Evolutionary conservation across 495 filamentous ascomycete species (phyloP).

Genomic region (Lineolata rhizophorae): DNA sequence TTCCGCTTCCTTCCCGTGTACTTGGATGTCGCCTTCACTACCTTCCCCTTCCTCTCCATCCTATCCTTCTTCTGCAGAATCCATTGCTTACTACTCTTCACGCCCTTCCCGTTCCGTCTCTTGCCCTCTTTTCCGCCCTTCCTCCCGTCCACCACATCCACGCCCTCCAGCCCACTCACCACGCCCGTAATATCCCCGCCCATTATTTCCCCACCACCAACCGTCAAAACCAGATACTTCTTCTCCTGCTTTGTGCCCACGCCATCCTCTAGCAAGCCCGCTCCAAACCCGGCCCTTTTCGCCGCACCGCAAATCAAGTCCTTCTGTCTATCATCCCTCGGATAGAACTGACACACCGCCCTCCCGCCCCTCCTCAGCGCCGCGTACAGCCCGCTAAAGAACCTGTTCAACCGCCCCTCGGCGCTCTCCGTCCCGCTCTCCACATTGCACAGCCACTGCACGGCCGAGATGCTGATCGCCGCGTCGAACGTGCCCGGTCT

Average conservation of each 20-base stretch:
- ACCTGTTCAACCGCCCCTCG: slow-evolving; percentile 50
- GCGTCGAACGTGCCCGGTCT: slow-evolving; percentile 85
- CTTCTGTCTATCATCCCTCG: slow-evolving; percentile 79
- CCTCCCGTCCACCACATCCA: slow-evolving; percentile 59
- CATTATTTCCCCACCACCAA: slow-evolving; percentile 53
- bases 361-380: slow-evolving; percentile 65
- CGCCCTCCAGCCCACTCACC: slow-evolving; percentile 67
- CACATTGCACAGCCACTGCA: slow-evolving; percentile 96
- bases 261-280: slow-evolving; percentile 86
- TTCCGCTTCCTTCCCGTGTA: slow-evolving; percentile 79
- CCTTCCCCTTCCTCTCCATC: slow-evolving; percentile 82
- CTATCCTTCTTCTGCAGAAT: slow-evolving; percentile 90
- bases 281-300: slow-evolving; percentile 83
- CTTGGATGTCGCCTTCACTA: slow-evolving; percentile 74
- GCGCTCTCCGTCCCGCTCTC: slow-evolving; percentile 67
- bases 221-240: slow-evolving; percentile 81
- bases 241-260: slow-evolving; percentile 88
- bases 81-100: slow-evolving; percentile 74
- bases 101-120: slow-evolving; percentile 30
- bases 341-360: slow-evolving; percentile 95
- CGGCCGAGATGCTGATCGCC: slow-evolving; percentile 78
- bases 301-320: slow-evolving; percentile 78
- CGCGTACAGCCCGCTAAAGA: slow-evolving; percentile 83
- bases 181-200: slow-evolving; percentile 64
- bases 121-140: slow-evolving; percentile 23